phyloP scores from a whole-genome alignment of 768 basidiomycete species.

The Pleurotus giganteus region DNA sequence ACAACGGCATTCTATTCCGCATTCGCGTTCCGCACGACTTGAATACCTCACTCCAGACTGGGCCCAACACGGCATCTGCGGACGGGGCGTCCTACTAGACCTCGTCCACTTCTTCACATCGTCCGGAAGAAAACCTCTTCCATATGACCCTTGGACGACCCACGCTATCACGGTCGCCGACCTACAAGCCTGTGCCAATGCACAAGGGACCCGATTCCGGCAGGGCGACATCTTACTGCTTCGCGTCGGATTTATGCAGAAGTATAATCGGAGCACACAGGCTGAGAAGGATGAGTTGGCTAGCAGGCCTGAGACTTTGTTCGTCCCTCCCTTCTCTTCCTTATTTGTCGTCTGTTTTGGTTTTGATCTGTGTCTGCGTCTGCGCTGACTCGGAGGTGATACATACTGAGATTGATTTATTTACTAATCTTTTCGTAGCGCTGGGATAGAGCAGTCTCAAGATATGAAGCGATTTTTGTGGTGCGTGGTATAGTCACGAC shows the following conservation, averaged over 20 bases:
- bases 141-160: slow-evolving; percentile 64
- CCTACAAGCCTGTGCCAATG: slow-evolving; percentile 55
- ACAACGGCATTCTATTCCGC: background rate
- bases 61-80: slow-evolving; percentile 69
- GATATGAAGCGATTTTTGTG: slow-evolving; percentile 76
- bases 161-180: slow-evolving; percentile 52
- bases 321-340: slow-evolving; percentile 20
- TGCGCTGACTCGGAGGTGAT: too few relatives aligned
- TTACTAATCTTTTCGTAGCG: slow-evolving; percentile 40
- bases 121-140: slow-evolving; percentile 31
- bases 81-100: slow-evolving; percentile 67
- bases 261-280: slow-evolving; percentile 41
- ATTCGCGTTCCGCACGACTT: slow-evolving; percentile 5
- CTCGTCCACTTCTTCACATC: slow-evolving; percentile 52
- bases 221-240: slow-evolving; percentile 61
- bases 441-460: slow-evolving; percentile 66
- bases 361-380: too few relatives aligned
- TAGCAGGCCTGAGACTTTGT: slow-evolving; percentile 52
- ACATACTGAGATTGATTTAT: too few relatives aligned
- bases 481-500: too few relatives aligned
- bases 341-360: too few relatives aligned
- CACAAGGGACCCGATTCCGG: slow-evolving; percentile 56
- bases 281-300: slow-evolving; percentile 43
- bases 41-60: slow-evolving; percentile 45
- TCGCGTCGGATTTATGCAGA: slow-evolving; percentile 62